Conservation (phyloP, 2,329 filamentous ascomycete species). For the Phyllosticta citribraziliensis region DNA sequence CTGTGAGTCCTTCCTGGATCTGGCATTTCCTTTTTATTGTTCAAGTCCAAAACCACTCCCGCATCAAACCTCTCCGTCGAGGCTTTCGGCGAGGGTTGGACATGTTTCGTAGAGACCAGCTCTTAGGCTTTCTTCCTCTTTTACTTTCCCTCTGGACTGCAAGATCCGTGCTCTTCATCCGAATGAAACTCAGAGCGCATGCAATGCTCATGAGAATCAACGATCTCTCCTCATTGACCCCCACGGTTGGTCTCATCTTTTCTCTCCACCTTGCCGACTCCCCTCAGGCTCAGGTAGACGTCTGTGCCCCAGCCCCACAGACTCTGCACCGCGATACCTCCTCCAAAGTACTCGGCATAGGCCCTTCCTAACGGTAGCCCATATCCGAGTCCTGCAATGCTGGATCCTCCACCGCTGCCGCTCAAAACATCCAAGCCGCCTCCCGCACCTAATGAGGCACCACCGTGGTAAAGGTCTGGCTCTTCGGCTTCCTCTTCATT, state of each 20-base stretch:
- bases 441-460: conserved; percentile 29
- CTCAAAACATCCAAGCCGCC: conserved; percentile 57
- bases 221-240: neutral
- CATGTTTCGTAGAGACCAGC: neutral
- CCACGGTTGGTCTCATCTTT: neutral
- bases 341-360: conserved; percentile 97
- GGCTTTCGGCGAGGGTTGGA: neutral
- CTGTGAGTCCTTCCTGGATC: neutral
- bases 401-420: conserved; percentile 5
- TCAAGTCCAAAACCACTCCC: neutral
- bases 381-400: conserved; percentile 79
- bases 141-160: neutral
- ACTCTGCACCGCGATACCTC: conserved; percentile 90
- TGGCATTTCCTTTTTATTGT: neutral
- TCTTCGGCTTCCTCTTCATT: conserved; percentile 48
- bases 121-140: neutral
- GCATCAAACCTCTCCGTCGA: neutral
- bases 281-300: conserved; percentile 53
- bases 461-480: conserved; percentile 8
- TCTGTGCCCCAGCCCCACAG: conserved; percentile 83
- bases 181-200: too few species aligned
- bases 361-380: conserved; percentile 82
- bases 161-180: neutral
- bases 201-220: neutral
- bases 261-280: conserved; percentile 39